Evolutionary conservation across 345 rosid genomes (phyloP).

Genomic region (Populus nigra): DNA sequence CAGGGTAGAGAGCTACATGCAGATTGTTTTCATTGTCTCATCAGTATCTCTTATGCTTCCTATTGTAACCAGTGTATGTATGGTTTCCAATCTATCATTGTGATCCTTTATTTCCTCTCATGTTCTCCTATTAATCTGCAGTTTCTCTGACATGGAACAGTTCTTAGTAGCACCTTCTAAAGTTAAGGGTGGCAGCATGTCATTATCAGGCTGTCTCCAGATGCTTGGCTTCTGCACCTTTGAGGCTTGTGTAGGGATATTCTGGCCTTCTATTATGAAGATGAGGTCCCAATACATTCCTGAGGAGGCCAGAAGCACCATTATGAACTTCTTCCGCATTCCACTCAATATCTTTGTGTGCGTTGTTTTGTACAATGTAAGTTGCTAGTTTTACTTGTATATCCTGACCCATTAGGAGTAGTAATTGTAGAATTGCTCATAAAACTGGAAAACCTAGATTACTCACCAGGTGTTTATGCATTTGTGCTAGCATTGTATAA

Average conservation of each 20-base stretch:
- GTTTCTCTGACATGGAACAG: slow-evolving; percentile 39
- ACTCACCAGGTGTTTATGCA: not conserved
- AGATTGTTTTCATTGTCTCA: slow-evolving; percentile 70
- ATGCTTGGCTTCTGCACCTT: slow-evolving; percentile 88
- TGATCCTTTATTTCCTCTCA: not conserved
- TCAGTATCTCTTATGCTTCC: slow-evolving; percentile 78
- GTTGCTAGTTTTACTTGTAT: slow-evolving; percentile 21
- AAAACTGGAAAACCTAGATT: not conserved
- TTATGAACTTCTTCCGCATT: slow-evolving; percentile 97
- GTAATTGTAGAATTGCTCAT: not conserved
- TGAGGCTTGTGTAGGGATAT: slow-evolving; percentile 92
- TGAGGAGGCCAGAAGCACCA: slow-evolving; percentile 98
- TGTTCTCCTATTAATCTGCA: not conserved
- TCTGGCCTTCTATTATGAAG: slow-evolving; percentile 99
- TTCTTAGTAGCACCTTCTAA: slow-evolving; percentile 63
- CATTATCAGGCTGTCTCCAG: slow-evolving; percentile 66
- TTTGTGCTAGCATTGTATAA: not conserved
- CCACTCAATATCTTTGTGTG: slow-evolving; percentile 96
- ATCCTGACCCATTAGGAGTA: not conserved
- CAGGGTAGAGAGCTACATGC: slow-evolving; percentile 91
- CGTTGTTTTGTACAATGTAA: slow-evolving; percentile 79
- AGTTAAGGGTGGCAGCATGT: slow-evolving; percentile 66
- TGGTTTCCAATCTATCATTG: not conserved
- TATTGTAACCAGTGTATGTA: slow-evolving; percentile 64
- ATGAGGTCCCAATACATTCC: slow-evolving; percentile 99